Percentiles rank a stretch among this genome's conserved stretches.
Evolutionary conservation across 2,329 filamentous ascomycete genomes (phyloP).

Genomic region (Xylaria sp.): DNA sequence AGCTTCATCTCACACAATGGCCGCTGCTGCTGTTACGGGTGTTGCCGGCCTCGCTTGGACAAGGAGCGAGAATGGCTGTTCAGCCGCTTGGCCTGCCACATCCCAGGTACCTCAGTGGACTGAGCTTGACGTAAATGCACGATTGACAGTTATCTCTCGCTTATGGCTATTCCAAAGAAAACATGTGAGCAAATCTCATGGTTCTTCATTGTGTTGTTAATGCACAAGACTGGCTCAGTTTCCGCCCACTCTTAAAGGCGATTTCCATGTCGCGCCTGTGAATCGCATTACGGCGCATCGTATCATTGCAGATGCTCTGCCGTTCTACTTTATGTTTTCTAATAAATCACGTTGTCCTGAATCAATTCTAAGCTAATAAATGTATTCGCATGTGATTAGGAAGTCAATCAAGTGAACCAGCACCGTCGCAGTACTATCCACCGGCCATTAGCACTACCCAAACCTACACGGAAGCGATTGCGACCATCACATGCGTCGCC

Average conservation of each 20-base stretch:
- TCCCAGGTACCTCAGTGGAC: slow-evolving; percentile 32
- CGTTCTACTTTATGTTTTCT: not conserved
- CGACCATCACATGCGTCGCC: slow-evolving; percentile 19
- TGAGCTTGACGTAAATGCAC: slow-evolving; percentile 34
- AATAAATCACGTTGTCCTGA: not conserved
- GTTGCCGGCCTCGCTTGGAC: slow-evolving; percentile 38
- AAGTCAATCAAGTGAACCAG: slow-evolving; percentile 12
- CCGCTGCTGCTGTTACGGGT: slow-evolving; percentile 45
- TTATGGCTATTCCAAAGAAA: slow-evolving; percentile 36
- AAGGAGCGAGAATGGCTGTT: slow-evolving; percentile 38
- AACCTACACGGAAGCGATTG: slow-evolving; percentile 36
- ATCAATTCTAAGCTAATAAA: slow-evolving; percentile 22
- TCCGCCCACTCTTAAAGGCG: not conserved
- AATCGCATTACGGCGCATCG: not conserved
- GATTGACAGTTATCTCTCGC: slow-evolving; percentile 37
- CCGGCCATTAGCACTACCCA: slow-evolving; percentile 30
- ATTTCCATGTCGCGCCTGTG: not conserved
- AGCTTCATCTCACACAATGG: slow-evolving; percentile 49
- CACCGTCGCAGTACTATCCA: slow-evolving; percentile 8
- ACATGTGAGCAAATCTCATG: slow-evolving; percentile 30
- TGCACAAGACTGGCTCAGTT: not conserved
- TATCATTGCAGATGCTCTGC: not conserved
- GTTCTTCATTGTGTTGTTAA: not conserved
- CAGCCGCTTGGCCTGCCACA: slow-evolving; percentile 33
- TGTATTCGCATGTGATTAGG: slow-evolving; percentile 16